Evolutionary conservation across 2,329 filamentous ascomycete genomes (phyloP).

Genomic region (Pseudogymnoascus sp.): DNA sequence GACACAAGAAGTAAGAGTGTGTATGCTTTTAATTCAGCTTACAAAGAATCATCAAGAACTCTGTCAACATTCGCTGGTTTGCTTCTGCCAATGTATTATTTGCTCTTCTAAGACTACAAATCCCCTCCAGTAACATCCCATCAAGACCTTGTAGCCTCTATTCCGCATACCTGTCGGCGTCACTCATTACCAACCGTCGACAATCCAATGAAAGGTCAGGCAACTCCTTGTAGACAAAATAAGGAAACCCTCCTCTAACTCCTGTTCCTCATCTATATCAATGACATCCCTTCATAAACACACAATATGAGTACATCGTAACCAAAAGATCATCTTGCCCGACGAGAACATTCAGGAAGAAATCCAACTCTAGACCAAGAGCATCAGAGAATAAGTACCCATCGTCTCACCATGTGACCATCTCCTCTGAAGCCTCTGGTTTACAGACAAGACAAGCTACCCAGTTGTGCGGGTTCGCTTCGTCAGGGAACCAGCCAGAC

Average conservation of each 20-base stretch:
- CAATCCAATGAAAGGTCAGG: neutral
- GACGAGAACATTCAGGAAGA: neutral
- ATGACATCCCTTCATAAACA: constrained; percentile 1
- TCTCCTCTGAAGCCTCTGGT: neutral
- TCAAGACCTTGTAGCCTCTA: neutral
- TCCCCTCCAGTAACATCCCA: neutral
- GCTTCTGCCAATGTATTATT: neutral
- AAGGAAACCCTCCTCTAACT: neutral
- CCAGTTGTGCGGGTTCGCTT: neutral
- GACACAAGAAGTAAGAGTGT: neutral
- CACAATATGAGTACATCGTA: neutral
- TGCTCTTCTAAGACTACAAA: neutral
- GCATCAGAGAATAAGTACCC: neutral
- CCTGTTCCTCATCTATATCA: neutral
- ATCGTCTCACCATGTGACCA: neutral
- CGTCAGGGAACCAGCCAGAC: neutral
- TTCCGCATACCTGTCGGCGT: neutral
- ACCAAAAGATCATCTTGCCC: neutral
- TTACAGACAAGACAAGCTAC: constrained; percentile 4
- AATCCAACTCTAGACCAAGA: neutral
- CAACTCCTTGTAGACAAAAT: neutral
- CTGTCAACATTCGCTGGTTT: neutral
- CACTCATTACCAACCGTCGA: neutral
- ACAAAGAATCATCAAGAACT: neutral
- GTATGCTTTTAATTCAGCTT: neutral